These are phyloP conservation scores for Phytophthora aleatoria DNA, from an alignment of 352 stramenopile species.

Conservation along the genomic window DNA sequence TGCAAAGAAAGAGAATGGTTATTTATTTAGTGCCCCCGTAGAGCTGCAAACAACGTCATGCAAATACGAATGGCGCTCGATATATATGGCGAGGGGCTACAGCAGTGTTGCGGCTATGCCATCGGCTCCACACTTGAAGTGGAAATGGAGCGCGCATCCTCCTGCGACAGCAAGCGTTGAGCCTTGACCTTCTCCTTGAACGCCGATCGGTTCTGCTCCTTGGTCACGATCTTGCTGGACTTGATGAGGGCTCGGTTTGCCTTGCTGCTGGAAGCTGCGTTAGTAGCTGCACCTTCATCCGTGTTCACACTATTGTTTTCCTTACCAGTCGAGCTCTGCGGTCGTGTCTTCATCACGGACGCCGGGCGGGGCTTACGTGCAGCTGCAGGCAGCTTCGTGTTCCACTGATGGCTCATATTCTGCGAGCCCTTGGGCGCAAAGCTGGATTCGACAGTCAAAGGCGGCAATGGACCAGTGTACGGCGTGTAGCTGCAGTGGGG, in stretches of 20 bases:
- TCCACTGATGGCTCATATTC: conserved; percentile 13
- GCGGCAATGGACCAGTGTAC: conserved; percentile 67
- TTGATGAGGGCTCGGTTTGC: conserved; percentile 38
- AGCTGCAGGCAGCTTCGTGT: conserved; percentile 19
- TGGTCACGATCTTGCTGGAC: conserved; percentile 25
- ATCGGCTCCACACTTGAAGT: conserved; percentile 5
- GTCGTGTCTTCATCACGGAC: conserved; percentile 19
- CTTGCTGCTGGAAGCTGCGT: conserved; percentile 31
- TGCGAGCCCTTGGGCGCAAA: conserved; percentile 60
- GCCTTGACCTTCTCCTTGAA: conserved; percentile 47
- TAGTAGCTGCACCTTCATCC: conserved; percentile 22
- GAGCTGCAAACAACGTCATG: conserved; percentile 20
- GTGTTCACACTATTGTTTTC: conserved; percentile 33
- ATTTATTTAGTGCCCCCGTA: conserved; percentile 23
- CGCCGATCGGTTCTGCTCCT: conserved; percentile 42
- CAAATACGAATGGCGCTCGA: conserved; percentile 29
- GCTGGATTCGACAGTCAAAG: conserved; percentile 60
- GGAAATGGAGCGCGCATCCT: conserved; percentile 8
- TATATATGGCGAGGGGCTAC: conserved; percentile 24
- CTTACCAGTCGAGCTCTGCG: conserved; percentile 30
- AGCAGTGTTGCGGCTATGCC: conserved; percentile 13
- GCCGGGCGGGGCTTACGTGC: conserved; percentile 29
- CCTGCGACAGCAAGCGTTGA: conserved; percentile 26
- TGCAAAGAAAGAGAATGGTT: conserved; percentile 28
- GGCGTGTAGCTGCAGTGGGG: conserved; percentile 58